A percentile compares a stretch with the other conserved stretches of the same genome.
phyloP scores from a whole-genome alignment of 805 yeast species.

The Spathaspora passalidarum region DNA sequence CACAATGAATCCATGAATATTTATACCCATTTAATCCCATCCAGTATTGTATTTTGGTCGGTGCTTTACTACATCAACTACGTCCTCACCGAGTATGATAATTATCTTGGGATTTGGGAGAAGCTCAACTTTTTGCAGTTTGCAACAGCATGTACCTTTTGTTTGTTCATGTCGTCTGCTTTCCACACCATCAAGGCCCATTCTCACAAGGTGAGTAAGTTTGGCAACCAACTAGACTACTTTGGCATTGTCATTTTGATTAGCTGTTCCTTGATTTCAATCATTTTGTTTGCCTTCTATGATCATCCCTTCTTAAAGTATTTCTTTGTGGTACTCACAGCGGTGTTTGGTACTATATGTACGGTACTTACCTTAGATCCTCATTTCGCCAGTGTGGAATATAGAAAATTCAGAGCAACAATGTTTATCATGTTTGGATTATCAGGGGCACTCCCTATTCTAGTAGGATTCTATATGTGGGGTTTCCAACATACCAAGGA shows the following conservation, averaged over 20 bases:
- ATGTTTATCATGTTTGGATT: conserved; percentile 82
- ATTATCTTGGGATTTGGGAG: conserved; percentile 36
- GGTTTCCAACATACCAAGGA: conserved; percentile 49
- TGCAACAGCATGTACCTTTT: conserved; percentile 53
- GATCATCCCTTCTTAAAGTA: conserved; percentile 38
- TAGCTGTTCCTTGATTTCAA: conserved; percentile 55
- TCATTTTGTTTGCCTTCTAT: conserved; percentile 39
- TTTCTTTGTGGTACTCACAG: conserved; percentile 45
- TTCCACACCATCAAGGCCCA: conserved; percentile 71
- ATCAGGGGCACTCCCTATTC: conserved; percentile 69
- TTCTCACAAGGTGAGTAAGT: conserved; percentile 48
- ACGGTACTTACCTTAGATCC: conserved; percentile 61
- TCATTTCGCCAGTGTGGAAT: conserved; percentile 62
- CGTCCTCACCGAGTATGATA: conserved; percentile 21
- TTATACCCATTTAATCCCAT: conserved; percentile 60
- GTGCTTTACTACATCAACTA: conserved; percentile 24
- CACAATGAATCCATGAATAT: conserved; percentile 76
- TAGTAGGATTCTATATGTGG: conserved; percentile 45
- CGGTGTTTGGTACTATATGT: conserved; percentile 58
- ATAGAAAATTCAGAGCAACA: conserved; percentile 73
- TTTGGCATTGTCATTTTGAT: conserved; percentile 71
- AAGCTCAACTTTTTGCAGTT: conserved; percentile 51
- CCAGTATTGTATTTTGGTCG: conserved; percentile 24
- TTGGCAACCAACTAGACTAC: conserved; percentile 72
- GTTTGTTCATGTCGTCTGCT: conserved; percentile 61